A percentile compares a stretch with the other conserved stretches of the same genome.
Conservation (phyloP, 2,329 filamentous ascomycete genomes). For the Fusarium pseudograminearum region DNA sequence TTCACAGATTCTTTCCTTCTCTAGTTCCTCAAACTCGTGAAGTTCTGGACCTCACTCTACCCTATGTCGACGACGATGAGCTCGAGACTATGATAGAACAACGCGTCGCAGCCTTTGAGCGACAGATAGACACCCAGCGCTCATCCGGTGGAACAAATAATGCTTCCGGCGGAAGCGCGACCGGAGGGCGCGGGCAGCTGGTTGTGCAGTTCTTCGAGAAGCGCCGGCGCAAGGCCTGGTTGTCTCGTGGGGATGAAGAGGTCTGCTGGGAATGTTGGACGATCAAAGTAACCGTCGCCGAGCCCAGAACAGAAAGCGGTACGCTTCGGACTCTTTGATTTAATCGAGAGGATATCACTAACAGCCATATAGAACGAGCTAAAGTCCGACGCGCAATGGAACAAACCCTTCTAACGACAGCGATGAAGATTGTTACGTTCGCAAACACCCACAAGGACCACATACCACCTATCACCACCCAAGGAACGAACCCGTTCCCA, state of each 20-base stretch:
- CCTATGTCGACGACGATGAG: slow-evolving; percentile 89
- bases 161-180: slow-evolving; percentile 30
- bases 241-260: slow-evolving; percentile 87
- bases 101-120: slow-evolving; percentile 81
- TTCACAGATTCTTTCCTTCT: slow-evolving; percentile 95
- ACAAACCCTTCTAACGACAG: slow-evolving; percentile 85
- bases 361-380: slow-evolving; percentile 72
- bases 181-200: slow-evolving; percentile 79
- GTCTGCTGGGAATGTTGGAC: slow-evolving; percentile 98
- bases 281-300: slow-evolving; percentile 91
- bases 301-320: slow-evolving; percentile 90
- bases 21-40: slow-evolving; percentile 86
- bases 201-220: slow-evolving; percentile 96
- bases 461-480: slow-evolving; percentile 96
- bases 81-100: slow-evolving; percentile 95
- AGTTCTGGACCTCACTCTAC: slow-evolving; percentile 89
- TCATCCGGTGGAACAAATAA: slow-evolving; percentile 47
- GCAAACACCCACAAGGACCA: slow-evolving; percentile 93
- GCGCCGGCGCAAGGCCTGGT: slow-evolving; percentile 83
- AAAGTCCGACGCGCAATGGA: slow-evolving; percentile 94
- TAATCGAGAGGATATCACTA: background rate
- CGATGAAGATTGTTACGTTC: slow-evolving; percentile 88
- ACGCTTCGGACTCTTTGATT: slow-evolving; percentile 48
- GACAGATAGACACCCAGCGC: slow-evolving; percentile 76
- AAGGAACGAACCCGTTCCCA: slow-evolving; percentile 92